Evolutionary conservation across 352 stramenopile species (phyloP).

Genomic region (Phytopythium aichiense): DNA sequence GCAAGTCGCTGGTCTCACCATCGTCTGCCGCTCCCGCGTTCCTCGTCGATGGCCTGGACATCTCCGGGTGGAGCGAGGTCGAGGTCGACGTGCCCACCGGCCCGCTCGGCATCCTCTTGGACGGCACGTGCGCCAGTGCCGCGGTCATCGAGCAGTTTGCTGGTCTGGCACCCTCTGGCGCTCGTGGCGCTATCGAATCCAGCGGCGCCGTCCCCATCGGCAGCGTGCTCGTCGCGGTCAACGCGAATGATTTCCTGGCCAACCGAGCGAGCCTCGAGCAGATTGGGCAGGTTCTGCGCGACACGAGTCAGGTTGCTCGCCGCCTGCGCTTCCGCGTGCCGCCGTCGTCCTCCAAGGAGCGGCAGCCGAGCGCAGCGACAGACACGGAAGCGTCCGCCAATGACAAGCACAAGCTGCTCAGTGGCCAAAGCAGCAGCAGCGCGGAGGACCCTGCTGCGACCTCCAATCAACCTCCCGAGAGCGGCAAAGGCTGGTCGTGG

Average conservation of each 20-base stretch:
- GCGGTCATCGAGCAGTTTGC: conserved; percentile 61
- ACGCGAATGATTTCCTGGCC: conserved; percentile 45
- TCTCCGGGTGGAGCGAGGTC: conserved; percentile 19
- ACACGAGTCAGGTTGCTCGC: conserved; percentile 35
- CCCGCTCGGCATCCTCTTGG: conserved; percentile 56
- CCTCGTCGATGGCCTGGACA: conserved; percentile 21
- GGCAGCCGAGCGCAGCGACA: conserved; percentile 3
- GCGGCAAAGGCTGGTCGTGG: conserved; percentile 1
- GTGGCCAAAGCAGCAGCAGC: conserved; percentile 9
- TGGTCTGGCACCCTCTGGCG: conserved; percentile 16
- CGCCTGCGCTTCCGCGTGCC: conserved; percentile 43
- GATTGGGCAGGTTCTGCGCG: conserved; percentile 41
- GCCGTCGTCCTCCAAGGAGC: background rate
- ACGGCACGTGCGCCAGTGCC: conserved; percentile 27
- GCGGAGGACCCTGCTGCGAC: background rate
- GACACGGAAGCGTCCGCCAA: background rate
- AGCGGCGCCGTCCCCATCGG: conserved; percentile 35
- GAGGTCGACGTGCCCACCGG: conserved; percentile 47
- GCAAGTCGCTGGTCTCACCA: conserved; percentile 3
- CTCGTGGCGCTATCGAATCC: conserved; percentile 42
- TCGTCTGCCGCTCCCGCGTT: background rate
- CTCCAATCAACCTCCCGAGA: background rate
- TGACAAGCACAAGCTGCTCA: conserved; percentile 13
- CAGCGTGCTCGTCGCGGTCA: conserved; percentile 57
- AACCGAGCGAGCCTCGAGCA: conserved; percentile 35